phyloP scores from a whole-genome alignment of 2,329 filamentous ascomycete species.

The Cryphonectria parasitica region DNA sequence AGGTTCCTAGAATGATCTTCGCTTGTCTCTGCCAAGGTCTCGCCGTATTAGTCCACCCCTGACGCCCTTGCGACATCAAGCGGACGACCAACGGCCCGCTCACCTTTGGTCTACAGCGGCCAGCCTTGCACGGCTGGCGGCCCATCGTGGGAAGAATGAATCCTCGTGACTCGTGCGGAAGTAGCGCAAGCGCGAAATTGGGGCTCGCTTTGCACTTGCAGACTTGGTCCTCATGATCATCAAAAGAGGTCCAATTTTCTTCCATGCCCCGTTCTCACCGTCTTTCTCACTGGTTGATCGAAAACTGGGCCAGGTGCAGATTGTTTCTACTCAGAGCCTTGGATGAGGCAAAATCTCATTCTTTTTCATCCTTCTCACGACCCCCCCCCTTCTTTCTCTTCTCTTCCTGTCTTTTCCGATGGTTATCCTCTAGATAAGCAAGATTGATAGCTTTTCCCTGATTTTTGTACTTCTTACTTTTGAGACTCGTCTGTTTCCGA shows the following conservation, averaged over 20 bases:
- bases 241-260: constrained; percentile 21
- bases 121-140: constrained; percentile 15
- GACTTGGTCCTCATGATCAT: constrained; percentile 16
- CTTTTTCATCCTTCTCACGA: neutral
- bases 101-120: constrained; percentile 13
- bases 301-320: constrained; percentile 21
- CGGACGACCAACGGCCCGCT: constrained; percentile 25
- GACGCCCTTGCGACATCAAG: constrained; percentile 21
- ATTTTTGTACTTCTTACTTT: constrained; percentile 3
- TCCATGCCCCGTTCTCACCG: constrained; percentile 19
- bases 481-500: neutral
- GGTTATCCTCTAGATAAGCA: constrained; percentile 12
- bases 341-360: constrained; percentile 13
- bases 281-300: constrained; percentile 26
- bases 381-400: neutral
- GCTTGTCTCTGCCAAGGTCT: neutral
- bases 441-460: constrained; percentile 18
- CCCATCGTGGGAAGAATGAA: constrained; percentile 6
- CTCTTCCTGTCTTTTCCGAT: constrained; percentile 16
- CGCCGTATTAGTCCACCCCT: constrained; percentile 12
- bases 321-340: constrained; percentile 21
- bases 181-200: constrained; percentile 21
- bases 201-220: constrained; percentile 2
- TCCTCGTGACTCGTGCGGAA: constrained; percentile 18
- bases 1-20: constrained; percentile 1